phyloP scores from a whole-genome alignment of 192 early-diverging fungal genomes.

The Dimargaris xerosporica region DNA sequence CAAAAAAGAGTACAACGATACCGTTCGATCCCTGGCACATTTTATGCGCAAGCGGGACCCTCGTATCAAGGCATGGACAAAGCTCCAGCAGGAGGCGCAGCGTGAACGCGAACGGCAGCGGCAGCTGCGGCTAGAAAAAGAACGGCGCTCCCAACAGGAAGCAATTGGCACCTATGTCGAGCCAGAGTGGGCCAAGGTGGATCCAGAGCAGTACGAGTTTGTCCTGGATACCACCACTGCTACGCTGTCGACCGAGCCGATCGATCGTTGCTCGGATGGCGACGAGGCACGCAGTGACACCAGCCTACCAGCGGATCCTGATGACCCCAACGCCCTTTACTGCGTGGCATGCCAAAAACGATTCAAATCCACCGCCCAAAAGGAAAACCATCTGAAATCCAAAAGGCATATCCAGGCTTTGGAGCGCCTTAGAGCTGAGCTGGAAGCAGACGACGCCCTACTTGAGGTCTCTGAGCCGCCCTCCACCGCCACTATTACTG shows the following conservation, averaged over 20 bases:
- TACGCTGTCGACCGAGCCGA: neutral
- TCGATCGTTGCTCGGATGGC: constrained; percentile 18
- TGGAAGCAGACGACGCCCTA: constrained; percentile 49
- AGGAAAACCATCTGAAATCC: constrained; percentile 70
- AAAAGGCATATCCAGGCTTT: constrained; percentile 76
- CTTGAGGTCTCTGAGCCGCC: constrained; percentile 14
- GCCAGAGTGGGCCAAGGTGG: constrained; percentile 60
- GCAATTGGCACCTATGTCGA: constrained; percentile 40
- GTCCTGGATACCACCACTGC: constrained; percentile 11
- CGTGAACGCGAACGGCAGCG: constrained; percentile 37
- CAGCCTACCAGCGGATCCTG: neutral
- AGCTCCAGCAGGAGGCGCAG: constrained; percentile 34
- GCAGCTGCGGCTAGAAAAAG: constrained; percentile 40
- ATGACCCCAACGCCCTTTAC: constrained; percentile 37
- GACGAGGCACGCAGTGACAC: constrained; percentile 16
- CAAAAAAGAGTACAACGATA: constrained; percentile 55
- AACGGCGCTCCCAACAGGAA: constrained; percentile 32
- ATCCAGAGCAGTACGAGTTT: constrained; percentile 27
- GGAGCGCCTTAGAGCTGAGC: constrained; percentile 52
- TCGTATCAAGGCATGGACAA: constrained; percentile 54
- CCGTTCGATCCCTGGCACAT: constrained; percentile 48
- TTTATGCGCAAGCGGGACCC: constrained; percentile 85
- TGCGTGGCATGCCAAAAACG: constrained; percentile 80
- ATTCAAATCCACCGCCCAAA: constrained; percentile 70
- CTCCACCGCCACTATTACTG: neutral